These are phyloP conservation scores for Cardamine chenopodiifolia DNA, from an alignment of 345 rosid genomes.

Conservation along the genomic window DNA sequence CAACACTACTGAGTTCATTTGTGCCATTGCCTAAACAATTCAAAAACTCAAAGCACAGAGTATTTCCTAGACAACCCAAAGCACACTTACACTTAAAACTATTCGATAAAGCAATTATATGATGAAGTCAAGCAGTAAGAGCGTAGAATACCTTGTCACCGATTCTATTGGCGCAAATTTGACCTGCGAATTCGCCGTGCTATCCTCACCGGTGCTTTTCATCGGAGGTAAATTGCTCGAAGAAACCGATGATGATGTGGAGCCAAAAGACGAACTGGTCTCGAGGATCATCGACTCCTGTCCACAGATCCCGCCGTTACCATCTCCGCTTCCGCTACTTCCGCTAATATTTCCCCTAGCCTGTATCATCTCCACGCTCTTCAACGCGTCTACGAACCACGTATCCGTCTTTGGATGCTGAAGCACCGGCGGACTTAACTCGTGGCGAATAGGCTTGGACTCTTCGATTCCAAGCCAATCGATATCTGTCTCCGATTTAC, in stretches of 20 bases:
- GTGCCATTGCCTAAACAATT: slow-evolving; percentile 9
- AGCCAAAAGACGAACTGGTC: slow-evolving; percentile 78
- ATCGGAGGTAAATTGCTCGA: slow-evolving; percentile 59
- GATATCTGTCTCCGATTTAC: slow-evolving; percentile 17
- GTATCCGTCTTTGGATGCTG: slow-evolving; percentile 73
- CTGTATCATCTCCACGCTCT: slow-evolving; percentile 58
- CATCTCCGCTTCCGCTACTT: slow-evolving; percentile 48
- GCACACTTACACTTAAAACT: neutral
- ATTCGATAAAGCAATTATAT: slow-evolving; percentile 4
- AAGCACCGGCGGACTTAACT: slow-evolving; percentile 46
- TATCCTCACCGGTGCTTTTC: slow-evolving; percentile 52
- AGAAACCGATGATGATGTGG: slow-evolving; percentile 71
- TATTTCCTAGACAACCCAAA: neutral
- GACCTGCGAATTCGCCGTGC: slow-evolving; percentile 31
- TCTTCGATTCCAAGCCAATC: slow-evolving; percentile 40
- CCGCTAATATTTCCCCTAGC: slow-evolving; percentile 34
- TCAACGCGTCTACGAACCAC: slow-evolving; percentile 81
- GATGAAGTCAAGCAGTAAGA: neutral
- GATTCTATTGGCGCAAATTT: slow-evolving; percentile 51
- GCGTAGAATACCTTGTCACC: slow-evolving; percentile 50
- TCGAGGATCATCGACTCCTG: slow-evolving; percentile 73
- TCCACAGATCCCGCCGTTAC: slow-evolving; percentile 42
- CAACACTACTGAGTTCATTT: neutral
- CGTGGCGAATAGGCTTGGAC: slow-evolving; percentile 24
- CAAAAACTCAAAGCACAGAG: neutral